These are phyloP conservation scores for Hymenoscyphus infarciens DNA, from an alignment of 2,329 filamentous ascomycete species.

Conservation along the genomic window DNA sequence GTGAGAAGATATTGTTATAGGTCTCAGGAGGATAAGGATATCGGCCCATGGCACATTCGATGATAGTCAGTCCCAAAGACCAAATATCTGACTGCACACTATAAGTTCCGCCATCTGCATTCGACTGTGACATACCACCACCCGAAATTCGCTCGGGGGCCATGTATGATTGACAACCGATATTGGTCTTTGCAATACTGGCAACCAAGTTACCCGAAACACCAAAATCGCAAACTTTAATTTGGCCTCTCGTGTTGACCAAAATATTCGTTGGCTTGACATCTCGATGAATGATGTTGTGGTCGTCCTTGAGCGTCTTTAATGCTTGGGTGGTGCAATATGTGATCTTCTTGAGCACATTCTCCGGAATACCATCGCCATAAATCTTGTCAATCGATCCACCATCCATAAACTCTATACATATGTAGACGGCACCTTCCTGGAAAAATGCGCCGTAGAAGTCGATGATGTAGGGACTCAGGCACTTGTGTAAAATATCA, in stretches of 20 bases:
- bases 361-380: constrained; percentile 82
- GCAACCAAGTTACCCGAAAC: constrained; percentile 95
- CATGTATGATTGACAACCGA: constrained; percentile 99
- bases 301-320: constrained; percentile 91
- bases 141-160: constrained; percentile 92
- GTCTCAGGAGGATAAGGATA: constrained; percentile 98
- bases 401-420: constrained; percentile 98
- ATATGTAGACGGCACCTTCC: constrained; percentile 97
- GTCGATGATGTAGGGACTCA: constrained; percentile 95
- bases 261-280: constrained; percentile 99
- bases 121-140: constrained; percentile 69
- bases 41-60: constrained; percentile 89
- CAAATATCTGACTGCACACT: constrained; percentile 98
- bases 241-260: constrained; percentile 80
- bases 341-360: constrained; percentile 84
- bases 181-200: constrained; percentile 97
- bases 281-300: constrained; percentile 98
- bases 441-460: constrained; percentile 99
- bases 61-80: constrained; percentile 90
- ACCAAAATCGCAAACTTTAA: constrained; percentile 99
- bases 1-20: constrained; percentile 97
- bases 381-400: constrained; percentile 97
- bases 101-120: constrained; percentile 77
- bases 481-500: constrained; percentile 90
- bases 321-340: constrained; percentile 86